Percentiles rank a stretch among this genome's conserved stretches.
Conservation (phyloP, 2,329 filamentous ascomycete genomes). For the Fusarium nisikadoi region DNA sequence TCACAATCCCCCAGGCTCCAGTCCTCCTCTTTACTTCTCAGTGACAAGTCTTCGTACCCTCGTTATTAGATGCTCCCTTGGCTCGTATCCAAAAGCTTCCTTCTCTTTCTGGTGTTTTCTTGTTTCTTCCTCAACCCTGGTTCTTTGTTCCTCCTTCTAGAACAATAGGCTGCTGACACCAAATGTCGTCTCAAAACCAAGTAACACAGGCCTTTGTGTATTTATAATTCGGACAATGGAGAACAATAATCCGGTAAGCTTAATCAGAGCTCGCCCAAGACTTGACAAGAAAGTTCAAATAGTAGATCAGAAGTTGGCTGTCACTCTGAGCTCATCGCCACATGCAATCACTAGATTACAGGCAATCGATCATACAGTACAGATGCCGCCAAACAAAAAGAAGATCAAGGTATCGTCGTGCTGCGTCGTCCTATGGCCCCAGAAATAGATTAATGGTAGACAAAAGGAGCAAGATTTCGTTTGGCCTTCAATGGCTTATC, state of each 20-base stretch:
- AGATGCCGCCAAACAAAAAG: neutral
- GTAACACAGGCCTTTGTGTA: constrained; percentile 7
- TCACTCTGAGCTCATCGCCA: neutral
- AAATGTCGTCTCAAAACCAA: neutral
- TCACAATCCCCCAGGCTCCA: neutral
- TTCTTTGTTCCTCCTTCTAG: neutral
- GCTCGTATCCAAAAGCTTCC: too few relatives aligned
- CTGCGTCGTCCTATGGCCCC: neutral
- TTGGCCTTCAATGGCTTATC: neutral
- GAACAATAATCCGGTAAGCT: neutral
- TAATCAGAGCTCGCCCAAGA: neutral
- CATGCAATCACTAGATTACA: constrained; percentile 5
- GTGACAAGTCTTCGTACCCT: neutral
- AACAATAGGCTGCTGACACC: neutral
- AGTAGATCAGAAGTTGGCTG: neutral
- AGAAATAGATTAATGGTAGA: neutral
- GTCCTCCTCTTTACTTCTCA: neutral
- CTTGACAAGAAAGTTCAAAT: neutral
- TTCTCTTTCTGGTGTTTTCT: neutral
- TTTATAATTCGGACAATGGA: neutral
- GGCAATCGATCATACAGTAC: neutral
- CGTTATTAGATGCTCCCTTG: neutral
- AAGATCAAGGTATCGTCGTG: neutral
- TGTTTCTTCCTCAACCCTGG: neutral
- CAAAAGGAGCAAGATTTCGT: neutral